A percentile compares a stretch with the other conserved stretches of the same genome.
These are phyloP conservation scores for Alternaria sp. DNA, from an alignment of 2,329 filamentous ascomycete genomes.

Conservation along the genomic window DNA sequence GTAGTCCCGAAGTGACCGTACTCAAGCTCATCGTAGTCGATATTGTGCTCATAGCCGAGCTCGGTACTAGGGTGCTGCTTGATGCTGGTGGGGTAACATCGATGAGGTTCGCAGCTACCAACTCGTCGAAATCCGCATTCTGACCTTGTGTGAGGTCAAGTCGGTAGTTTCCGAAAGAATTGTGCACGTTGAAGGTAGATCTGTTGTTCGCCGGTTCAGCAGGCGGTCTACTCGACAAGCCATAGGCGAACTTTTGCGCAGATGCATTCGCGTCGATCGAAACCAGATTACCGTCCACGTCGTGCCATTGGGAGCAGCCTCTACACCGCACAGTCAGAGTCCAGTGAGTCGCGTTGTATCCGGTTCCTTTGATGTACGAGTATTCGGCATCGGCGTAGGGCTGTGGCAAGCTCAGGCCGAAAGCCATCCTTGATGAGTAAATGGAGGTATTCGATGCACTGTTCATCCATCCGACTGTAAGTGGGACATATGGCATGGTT, in stretches of 20 bases:
- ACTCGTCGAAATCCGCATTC: conserved; percentile 32
- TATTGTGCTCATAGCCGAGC: conserved; percentile 11
- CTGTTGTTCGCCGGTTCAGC: conserved; percentile 38
- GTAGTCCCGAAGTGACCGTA: conserved; percentile 9
- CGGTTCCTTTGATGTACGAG: conserved; percentile 39
- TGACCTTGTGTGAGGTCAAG: conserved; percentile 32
- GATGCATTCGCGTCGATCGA: conserved; percentile 25
- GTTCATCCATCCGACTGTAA: conserved; percentile 56
- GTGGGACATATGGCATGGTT: conserved; percentile 57
- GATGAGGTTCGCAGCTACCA: conserved; percentile 33
- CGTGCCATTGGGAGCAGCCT: conserved; percentile 39
- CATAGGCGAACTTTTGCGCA: conserved; percentile 35
- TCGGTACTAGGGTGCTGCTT: conserved; percentile 12
- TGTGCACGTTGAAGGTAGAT: conserved; percentile 41
- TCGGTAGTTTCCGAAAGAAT: conserved; percentile 34
- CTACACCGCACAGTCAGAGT: conserved; percentile 38
- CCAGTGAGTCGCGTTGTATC: conserved; percentile 42
- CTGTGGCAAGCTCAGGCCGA: conserved; percentile 39
- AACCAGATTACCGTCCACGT: conserved; percentile 31
- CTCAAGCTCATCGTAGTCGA: conserved; percentile 25
- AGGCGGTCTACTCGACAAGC: conserved; percentile 23
- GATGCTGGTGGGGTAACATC: conserved; percentile 19
- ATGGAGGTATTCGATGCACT: conserved; percentile 47
- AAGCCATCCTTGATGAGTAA: conserved; percentile 54
- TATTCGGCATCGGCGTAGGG: conserved; percentile 35